Conservation (phyloP, 1,139 yeast genomes). For the Diutina ranongensis region DNA sequence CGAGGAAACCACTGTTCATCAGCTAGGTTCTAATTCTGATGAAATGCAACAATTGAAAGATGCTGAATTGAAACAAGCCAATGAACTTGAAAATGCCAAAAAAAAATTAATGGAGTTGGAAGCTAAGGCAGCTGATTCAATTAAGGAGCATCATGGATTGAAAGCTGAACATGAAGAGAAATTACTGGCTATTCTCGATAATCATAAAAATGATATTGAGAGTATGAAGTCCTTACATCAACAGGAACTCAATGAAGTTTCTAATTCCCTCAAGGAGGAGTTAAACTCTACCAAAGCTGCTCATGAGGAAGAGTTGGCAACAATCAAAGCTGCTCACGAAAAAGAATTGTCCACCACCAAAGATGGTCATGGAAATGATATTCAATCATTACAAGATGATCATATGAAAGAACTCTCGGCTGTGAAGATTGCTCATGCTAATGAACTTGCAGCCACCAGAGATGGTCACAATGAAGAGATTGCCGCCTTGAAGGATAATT, state of each 20-base stretch:
- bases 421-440: not conserved
- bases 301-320: not conserved
- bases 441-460: not conserved
- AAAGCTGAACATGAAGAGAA: too few relatives aligned
- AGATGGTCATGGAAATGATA: conserved; percentile 8
- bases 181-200: too few relatives aligned
- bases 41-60: too few relatives aligned
- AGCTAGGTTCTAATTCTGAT: too few relatives aligned
- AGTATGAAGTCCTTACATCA: too few relatives aligned
- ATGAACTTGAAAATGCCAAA: not conserved
- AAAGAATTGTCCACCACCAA: conserved; percentile 15
- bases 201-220: not conserved
- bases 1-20: too few relatives aligned
- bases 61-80: not conserved
- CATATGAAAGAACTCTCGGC: not conserved
- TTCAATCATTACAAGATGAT: conserved; percentile 6
- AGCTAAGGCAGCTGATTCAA: not conserved
- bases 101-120: not conserved
- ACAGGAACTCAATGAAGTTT: too few relatives aligned
- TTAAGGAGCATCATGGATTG: too few relatives aligned
- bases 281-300: not conserved
- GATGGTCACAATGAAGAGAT: not conserved
- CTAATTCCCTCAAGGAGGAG: not conserved
- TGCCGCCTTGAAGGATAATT: not conserved
- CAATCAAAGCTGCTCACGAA: not conserved